Evolutionary conservation across 2,329 filamentous ascomycete species (phyloP), one percentile per base, ranked within the genome.

Genomic region (Phialophora expanda): DNA sequence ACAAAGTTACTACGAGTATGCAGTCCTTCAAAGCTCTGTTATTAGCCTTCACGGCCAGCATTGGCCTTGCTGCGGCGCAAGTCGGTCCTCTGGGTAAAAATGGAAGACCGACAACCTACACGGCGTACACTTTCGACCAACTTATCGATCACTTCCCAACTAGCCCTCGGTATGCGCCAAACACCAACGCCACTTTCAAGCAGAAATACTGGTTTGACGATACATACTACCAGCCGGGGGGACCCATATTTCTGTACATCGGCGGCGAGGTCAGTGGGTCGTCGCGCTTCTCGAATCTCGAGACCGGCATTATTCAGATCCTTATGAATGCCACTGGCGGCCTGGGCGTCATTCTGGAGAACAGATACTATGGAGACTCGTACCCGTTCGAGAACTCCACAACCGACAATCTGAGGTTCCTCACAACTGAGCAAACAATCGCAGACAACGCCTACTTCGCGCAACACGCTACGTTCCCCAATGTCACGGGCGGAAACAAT

Each of bases 121-220:
- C 67, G 5, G 66, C 61, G 6, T 65, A 72, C 60, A 62, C 58
- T 32, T 68, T 70, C 38, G 59, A 65, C 32, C 69, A 70, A 46
- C 56, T 56, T 14, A 71, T 71, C n/a, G 70, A 71, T 53, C 70
- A 71, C 48, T 71, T 70, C 41, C 69, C 34, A 38, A 57, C 62
- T 24, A 69, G 66, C 62, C 30, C 66, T 11, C 63, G 69, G 12
- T 71, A 69, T 61, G 64, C 64, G n/a, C 67, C 69, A n/a, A 64
- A 65, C 41, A 65, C 61, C 12, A 69, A 65, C 64, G 81, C 76
- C 20, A 86, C 83, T 1, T 86, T 86, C 72, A 78, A 78, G 57
- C 84, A 86, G 73, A 79, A 83, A 55, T 87, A 84, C 72, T 85
- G 83, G 71, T 83, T 85, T 54, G 84, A 84, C 67, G 76, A 78